Base-by-base conservation (phyloP, 768 basidiomycete genomes). In the Gloeophyllum trabeum region DNA sequence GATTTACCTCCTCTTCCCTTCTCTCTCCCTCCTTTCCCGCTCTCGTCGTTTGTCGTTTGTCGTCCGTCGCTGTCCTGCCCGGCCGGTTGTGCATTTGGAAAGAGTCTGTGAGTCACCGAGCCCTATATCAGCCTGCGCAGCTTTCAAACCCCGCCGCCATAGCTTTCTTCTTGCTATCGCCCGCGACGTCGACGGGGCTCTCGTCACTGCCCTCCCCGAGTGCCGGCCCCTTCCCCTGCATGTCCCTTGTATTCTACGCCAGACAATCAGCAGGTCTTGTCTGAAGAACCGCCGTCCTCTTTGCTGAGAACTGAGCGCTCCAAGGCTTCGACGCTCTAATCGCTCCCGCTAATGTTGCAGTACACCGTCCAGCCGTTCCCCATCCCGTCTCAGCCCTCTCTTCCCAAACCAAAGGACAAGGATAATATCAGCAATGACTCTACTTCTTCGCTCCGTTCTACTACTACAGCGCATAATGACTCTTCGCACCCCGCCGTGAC, bases 351-450 rank as follows among this genome's bases (percentile, higher is more conserved):
- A 10, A 63, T 63, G 61, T 57, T 63, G 60, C 59, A 61, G 54
- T 61, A 55, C 42, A 52, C 61, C 41, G 51, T 59, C 45, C 53
- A 56, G 52, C 54, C 28, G 28, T 32, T 32, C 28, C 16, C 60
- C 40, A 43, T 61, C 51, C 43, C 61, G 50, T n/a, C 48, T 64
- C 57, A 47, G 3, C 55, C 48, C 48, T 61, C 48, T 46, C 58
- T 18, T 60, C 53, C 19, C 45, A 61, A 46, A 53, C 55, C 41
- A 60, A 58, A 46, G 57, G 41, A n/a, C n/a, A n/a, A n/a, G n/a
- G n/a, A n/a, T n/a, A n/a, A n/a, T n/a, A n/a, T n/a, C n/a, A n/a
- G n/a, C 26, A 47, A 40, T 42, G 3, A 43, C 51, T 39, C 43
- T 53, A 40, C 54, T 53, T 50, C 67, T 35, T 26, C 48, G 10